Conservation (phyloP, 371 early-diverging fungal species). For the Haplosporangium sp. region DNA sequence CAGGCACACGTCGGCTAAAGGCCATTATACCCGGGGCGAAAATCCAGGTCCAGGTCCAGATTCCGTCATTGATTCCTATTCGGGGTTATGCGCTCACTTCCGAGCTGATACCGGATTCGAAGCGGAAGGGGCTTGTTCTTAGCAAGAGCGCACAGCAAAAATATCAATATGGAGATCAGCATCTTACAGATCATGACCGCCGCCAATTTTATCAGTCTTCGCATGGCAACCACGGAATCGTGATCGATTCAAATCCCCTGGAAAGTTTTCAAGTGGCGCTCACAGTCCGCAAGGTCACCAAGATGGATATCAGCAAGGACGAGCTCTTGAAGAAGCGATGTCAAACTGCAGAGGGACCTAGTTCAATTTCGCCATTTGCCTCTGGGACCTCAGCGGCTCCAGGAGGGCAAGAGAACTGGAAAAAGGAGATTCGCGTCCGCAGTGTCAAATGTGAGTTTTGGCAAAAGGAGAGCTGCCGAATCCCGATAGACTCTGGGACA, state of each 20-base stretch:
- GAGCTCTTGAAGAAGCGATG: slow-evolving; percentile 12
- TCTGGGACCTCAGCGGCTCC: background rate
- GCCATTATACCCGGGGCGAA: slow-evolving; percentile 45
- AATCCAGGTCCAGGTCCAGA: slow-evolving; percentile 46
- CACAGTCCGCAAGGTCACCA: slow-evolving; percentile 34
- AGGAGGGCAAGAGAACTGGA: slow-evolving; percentile 2
- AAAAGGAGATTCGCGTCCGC: slow-evolving; percentile 44
- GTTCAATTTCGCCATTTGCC: slow-evolving; percentile 7
- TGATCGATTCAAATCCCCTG: slow-evolving; percentile 2
- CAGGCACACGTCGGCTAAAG: slow-evolving; percentile 32
- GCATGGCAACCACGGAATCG: background rate
- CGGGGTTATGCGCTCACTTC: slow-evolving; percentile 39
- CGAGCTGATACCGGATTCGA: slow-evolving; percentile 26
- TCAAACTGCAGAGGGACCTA: background rate
- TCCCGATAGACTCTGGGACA: slow-evolving; percentile 8
- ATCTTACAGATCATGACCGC: background rate
- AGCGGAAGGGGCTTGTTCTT: slow-evolving; percentile 28
- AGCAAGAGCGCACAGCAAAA: slow-evolving; percentile 8
- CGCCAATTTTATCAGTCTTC: background rate
- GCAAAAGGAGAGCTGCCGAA: slow-evolving; percentile 52
- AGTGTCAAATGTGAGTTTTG: slow-evolving; percentile 52
- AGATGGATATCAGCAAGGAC: slow-evolving; percentile 19
- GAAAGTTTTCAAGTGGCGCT: slow-evolving; percentile 41
- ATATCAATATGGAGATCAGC: background rate
- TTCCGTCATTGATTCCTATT: slow-evolving; percentile 37